Conservation (phyloP, 805 yeast species). For the Ogataea ramenticola region DNA sequence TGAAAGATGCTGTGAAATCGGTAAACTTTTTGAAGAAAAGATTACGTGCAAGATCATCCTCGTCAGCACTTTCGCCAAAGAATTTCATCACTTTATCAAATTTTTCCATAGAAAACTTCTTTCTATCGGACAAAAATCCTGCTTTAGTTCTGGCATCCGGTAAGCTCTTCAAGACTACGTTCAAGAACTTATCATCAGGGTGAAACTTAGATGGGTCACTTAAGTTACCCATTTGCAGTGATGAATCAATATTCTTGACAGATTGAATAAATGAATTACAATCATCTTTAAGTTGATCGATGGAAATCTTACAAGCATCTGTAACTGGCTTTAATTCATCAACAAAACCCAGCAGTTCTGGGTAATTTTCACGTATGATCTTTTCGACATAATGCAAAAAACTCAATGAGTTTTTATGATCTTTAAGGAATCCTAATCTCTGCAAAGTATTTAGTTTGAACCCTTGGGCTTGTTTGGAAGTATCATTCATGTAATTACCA, state of each 20-base stretch:
- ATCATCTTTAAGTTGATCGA: constrained; percentile 75
- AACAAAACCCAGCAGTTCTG: constrained; percentile 68
- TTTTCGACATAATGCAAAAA: constrained; percentile 90
- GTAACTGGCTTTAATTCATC: constrained; percentile 58
- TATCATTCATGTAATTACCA: constrained; percentile 95
- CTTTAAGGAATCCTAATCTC: constrained; percentile 83
- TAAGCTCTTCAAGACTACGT: constrained; percentile 54
- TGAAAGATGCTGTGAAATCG: constrained; percentile 72
- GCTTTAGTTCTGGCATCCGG: constrained; percentile 72
- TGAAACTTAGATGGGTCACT: constrained; percentile 75
- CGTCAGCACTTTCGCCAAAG: constrained; percentile 80
- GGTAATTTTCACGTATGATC: constrained; percentile 76
- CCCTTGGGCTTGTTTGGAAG: constrained; percentile 87
- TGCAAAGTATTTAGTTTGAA: constrained; percentile 87
- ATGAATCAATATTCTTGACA: constrained; percentile 62
- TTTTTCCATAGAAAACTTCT: constrained; percentile 53
- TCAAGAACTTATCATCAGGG: constrained; percentile 70
- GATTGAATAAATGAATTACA: constrained; percentile 55
- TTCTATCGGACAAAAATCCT: constrained; percentile 55
- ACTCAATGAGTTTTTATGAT: constrained; percentile 78
- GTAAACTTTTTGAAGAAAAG: constrained; percentile 74
- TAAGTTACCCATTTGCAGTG: constrained; percentile 76
- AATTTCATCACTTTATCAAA: constrained; percentile 67
- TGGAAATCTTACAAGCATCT: constrained; percentile 62
- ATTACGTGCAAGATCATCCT: constrained; percentile 57